phyloP scores from a whole-genome alignment of 305 asterid genomes.

The Solanum hybrid region DNA sequence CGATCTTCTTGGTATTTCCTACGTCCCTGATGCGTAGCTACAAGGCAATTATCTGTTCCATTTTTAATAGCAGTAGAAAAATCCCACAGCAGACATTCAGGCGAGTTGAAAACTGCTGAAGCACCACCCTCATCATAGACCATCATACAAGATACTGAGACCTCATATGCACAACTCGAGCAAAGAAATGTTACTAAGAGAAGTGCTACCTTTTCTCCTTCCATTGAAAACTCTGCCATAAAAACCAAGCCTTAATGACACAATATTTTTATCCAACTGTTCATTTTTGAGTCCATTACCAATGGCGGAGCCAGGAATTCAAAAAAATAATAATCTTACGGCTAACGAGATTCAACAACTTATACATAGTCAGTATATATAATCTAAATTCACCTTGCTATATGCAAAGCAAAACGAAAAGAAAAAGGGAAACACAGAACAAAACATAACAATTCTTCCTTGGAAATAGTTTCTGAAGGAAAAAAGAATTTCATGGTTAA shows the following conservation, averaged over 20 bases:
- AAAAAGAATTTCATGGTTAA: background rate
- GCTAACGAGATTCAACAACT: background rate
- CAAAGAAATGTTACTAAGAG: constrained; percentile 12
- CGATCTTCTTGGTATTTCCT: constrained; percentile 75
- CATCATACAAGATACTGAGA: constrained; percentile 51
- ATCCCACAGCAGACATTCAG: constrained; percentile 38
- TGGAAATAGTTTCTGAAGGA: background rate
- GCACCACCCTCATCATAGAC: constrained; percentile 65
- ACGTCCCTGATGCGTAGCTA: constrained; percentile 52
- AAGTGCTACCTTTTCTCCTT: constrained; percentile 14
- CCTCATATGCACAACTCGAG: constrained; percentile 24
- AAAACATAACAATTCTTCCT: background rate
- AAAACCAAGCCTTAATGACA: constrained; percentile 2
- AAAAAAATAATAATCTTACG: background rate
- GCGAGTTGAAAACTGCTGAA: constrained; percentile 35
- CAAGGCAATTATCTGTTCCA: constrained; percentile 29
- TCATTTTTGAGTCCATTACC: background rate
- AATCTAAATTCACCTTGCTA: background rate
- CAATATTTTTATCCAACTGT: background rate
- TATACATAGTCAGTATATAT: background rate
- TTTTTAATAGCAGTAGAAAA: constrained; percentile 20
- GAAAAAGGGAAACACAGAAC: background rate
- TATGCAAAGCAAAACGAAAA: background rate
- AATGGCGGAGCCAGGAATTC: background rate
- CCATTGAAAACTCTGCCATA: constrained; percentile 14